phyloP scores from a whole-genome alignment of 2,329 filamentous ascomycete genomes.

The Verticillium isaacii region DNA sequence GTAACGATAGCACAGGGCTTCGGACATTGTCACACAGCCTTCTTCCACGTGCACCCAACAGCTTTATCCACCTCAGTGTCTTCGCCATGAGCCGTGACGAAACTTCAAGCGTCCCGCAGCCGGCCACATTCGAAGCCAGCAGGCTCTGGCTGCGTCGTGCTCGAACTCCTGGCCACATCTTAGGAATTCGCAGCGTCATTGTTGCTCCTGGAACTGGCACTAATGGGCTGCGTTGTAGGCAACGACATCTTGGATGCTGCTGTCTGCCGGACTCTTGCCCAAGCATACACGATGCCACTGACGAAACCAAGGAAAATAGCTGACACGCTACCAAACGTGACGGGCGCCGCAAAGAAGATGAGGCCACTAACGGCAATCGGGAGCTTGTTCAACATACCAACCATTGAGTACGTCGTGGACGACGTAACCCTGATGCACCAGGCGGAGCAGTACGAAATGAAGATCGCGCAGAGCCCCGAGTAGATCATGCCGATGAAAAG shows the following conservation, averaged over 20 bases:
- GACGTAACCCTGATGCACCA: conserved; percentile 98
- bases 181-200: conserved; percentile 70
- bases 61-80: too few relatives aligned
- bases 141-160: background rate
- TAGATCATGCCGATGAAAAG: conserved; percentile 88
- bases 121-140: background rate
- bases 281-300: conserved; percentile 84
- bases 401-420: conserved; percentile 98
- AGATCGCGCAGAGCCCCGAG: conserved; percentile 87
- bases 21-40: too few relatives aligned
- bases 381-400: conserved; percentile 95
- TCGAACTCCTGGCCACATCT: background rate
- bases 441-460: conserved; percentile 99
- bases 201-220: conserved; percentile 87
- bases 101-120: too few relatives aligned
- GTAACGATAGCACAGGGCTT: too few relatives aligned
- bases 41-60: too few relatives aligned
- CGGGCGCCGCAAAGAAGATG: conserved; percentile 90
- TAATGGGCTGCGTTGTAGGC: conserved; percentile 70
- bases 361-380: conserved; percentile 90
- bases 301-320: conserved; percentile 90
- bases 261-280: conserved; percentile 79
- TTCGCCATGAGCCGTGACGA: too few relatives aligned
- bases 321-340: conserved; percentile 86
- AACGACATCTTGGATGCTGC: conserved; percentile 60